A percentile compares a stretch with the other conserved stretches of the same genome.
phyloP scores from a whole-genome alignment of 768 basidiomycete genomes.

The Hydnum rufescens region DNA sequence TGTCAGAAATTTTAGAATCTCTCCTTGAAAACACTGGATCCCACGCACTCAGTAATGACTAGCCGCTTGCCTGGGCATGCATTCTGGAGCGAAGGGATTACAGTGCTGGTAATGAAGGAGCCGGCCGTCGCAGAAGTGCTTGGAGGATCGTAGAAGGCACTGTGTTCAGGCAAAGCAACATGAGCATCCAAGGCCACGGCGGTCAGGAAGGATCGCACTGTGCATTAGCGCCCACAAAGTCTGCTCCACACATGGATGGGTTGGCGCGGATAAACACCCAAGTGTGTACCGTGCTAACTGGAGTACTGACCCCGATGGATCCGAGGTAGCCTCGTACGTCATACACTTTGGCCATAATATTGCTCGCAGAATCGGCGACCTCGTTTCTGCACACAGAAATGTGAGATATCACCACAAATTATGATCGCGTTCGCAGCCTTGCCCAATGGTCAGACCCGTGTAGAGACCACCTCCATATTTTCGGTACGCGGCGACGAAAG shows the following conservation, averaged over 20 bases:
- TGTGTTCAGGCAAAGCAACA: not conserved
- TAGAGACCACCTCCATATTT: constrained; percentile 5
- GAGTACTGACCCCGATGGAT: not conserved
- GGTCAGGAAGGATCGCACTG: not conserved
- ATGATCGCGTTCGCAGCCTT: not conserved
- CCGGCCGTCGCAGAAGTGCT: not conserved
- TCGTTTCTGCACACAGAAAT: not conserved
- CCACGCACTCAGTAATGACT: constrained; percentile 5
- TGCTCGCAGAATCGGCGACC: constrained; percentile 4
- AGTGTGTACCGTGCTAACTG: constrained; percentile 7
- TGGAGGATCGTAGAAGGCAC: constrained; percentile 4
- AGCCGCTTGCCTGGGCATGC: constrained; percentile 4
- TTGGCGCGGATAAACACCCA: constrained; percentile 7
- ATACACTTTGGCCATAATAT: constrained; percentile 8
- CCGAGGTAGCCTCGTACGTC: constrained; percentile 5
- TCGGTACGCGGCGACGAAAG: constrained; percentile 4
- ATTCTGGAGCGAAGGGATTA: not conserved
- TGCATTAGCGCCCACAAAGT: not conserved
- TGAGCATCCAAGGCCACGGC: not conserved
- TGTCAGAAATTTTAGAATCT: no score
- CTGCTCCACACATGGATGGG: constrained; percentile 3
- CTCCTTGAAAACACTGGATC: no score
- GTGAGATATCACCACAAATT: not conserved
- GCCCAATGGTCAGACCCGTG: constrained; percentile 1
- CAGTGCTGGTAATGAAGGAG: constrained; percentile 2